Evolutionary conservation across 2,329 filamentous ascomycete genomes (phyloP), one percentile per base, ranked within the genome.

Genomic region (Fusarium clavum): DNA sequence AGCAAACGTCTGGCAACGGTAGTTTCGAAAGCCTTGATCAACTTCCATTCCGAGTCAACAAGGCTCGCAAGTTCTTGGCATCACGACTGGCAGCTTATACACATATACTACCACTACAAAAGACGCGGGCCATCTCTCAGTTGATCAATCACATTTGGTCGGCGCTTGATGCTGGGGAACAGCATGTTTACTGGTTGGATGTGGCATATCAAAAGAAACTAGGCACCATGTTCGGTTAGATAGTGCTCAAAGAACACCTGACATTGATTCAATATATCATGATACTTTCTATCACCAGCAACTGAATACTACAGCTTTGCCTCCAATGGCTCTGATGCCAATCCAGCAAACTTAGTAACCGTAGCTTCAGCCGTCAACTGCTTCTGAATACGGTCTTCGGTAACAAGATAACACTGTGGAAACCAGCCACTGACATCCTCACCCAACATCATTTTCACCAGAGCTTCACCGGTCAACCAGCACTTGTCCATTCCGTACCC

Each of bases 401-500:
- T 68, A 3, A 72, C 6, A 1, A 72, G 25, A 22, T 65, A 72
- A 4, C 43, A 41, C 3, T 49, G 41, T 0, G 71, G 71, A 47
- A 73, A 70, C 71, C 71, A 78, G 8, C 43, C 67, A 3, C 53
- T 64, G 7, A 72, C 76, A 0, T 74, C 72, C 14, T 74, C 66
- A 13, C 73, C 75, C 8, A 77, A 41, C 5, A 72, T 58, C 71
- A 77, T 76, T 12, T 59, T 69, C 0, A 70, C 76, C 6, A 78
- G 44, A 8, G 83, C 84, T 24, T 79, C 79, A 0, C 83, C 85
- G 46, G 78, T 83, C 8, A 84, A 76, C 84, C 84, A 87, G 6
- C 83, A 82, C 72, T 82, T 83, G 4, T 81, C 81, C 83, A 87
- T 86, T 5, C 85, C 85, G 11, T 85, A 82, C 13, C 84, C 84